Evolutionary conservation across 2,329 filamentous ascomycete species (phyloP).

Genomic region (Paraphaeosphaeria sporulosa): DNA sequence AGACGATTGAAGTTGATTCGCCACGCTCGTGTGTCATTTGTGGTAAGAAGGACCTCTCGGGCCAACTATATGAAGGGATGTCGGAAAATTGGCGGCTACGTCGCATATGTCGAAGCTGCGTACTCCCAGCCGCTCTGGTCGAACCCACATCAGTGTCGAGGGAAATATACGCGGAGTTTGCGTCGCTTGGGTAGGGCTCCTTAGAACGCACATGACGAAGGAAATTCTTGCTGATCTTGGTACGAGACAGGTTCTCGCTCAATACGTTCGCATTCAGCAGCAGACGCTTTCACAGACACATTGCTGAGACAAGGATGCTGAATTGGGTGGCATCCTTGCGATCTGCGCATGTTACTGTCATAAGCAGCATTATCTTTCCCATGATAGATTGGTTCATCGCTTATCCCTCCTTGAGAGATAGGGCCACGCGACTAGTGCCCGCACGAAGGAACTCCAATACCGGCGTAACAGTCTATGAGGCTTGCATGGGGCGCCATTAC

Average conservation of each 20-base stretch:
- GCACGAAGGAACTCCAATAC: not conserved
- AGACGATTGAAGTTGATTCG: not conserved
- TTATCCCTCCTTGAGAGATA: not conserved
- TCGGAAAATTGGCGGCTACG: not conserved
- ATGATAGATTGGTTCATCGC: not conserved
- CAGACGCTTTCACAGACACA: not conserved
- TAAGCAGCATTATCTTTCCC: not conserved
- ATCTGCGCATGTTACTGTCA: not conserved
- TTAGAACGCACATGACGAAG: not conserved
- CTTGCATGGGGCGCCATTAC: not conserved
- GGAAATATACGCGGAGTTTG: conserved; percentile 18
- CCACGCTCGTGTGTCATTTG: not conserved
- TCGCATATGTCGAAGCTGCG: not conserved
- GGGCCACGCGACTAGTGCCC: not conserved
- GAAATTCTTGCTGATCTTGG: not conserved
- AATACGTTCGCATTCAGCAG: not conserved
- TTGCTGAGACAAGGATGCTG: not conserved
- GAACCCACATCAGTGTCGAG: conserved; percentile 11
- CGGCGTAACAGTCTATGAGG: not conserved
- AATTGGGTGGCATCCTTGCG: not conserved
- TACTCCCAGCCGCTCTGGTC: not conserved
- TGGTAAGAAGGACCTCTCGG: too few relatives aligned
- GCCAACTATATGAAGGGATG: too few relatives aligned
- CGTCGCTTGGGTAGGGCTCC: conserved; percentile 2
- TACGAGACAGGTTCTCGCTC: not conserved